These are phyloP conservation scores for Trichoderma gracile DNA, from an alignment of 2,329 filamentous ascomycete species.

Conservation along the genomic window DNA sequence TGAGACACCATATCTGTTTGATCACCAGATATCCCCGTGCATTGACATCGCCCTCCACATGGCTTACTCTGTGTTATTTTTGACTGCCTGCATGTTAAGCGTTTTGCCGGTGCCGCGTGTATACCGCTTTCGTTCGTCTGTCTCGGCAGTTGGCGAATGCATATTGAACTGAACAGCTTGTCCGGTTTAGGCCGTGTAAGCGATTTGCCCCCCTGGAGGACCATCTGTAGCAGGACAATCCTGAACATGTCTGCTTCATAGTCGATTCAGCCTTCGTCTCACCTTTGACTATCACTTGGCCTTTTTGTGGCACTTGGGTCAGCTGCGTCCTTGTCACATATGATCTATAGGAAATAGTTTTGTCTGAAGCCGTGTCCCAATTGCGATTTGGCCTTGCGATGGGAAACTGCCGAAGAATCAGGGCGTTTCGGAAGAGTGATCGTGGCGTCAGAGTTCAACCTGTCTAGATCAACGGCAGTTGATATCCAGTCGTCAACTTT, in stretches of 20 bases:
- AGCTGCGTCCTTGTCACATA: not conserved
- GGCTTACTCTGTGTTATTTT: not conserved
- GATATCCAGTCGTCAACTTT: not conserved
- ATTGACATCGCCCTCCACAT: not conserved
- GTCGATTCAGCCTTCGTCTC: not conserved
- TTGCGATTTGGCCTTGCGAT: not conserved
- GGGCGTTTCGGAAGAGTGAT: not conserved
- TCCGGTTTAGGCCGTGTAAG: not conserved
- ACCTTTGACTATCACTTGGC: not conserved
- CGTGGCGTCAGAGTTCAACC: not conserved
- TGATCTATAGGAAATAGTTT: not conserved
- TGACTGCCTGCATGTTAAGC: not conserved
- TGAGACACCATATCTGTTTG: not conserved
- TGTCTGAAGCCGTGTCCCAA: not conserved
- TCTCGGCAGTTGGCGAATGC: not conserved
- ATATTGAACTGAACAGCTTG: not conserved
- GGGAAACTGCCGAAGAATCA: not conserved
- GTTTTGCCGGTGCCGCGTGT: not conserved
- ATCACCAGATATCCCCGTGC: constrained; percentile 8
- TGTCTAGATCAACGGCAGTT: not conserved
- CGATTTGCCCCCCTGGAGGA: not conserved
- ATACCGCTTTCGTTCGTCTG: not conserved
- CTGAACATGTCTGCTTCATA: not conserved
- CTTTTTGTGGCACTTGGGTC: not conserved
- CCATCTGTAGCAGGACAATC: not conserved